Evolutionary conservation across 495 filamentous ascomycete genomes (phyloP).

Genomic region (Podospora pseudoanserina): DNA sequence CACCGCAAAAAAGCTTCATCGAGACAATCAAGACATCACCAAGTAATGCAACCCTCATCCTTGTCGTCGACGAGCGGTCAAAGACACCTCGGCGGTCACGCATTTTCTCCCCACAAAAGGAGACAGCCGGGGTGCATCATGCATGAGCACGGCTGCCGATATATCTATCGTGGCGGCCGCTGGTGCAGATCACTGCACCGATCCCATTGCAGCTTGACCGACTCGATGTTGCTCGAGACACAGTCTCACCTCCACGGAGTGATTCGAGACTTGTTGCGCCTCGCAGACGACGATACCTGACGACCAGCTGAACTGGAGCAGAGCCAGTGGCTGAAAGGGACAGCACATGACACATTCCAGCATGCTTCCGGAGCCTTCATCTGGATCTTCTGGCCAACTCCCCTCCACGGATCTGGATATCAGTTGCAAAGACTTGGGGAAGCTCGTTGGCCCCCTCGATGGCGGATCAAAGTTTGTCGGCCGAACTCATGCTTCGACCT

Average conservation of each 20-base stretch:
- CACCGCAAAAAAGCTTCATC: slow-evolving; percentile 2
- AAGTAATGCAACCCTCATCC: neutral
- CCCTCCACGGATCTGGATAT: neutral
- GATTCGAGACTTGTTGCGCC: neutral
- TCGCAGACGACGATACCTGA: neutral
- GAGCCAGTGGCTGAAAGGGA: neutral
- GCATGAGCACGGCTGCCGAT: neutral
- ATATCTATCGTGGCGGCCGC: slow-evolving; percentile 3
- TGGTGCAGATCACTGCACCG: slow-evolving; percentile 2
- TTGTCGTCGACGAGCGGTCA: slow-evolving; percentile 4
- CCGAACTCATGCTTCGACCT: neutral
- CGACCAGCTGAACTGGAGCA: neutral
- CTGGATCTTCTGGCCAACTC: neutral
- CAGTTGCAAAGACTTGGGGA: neutral
- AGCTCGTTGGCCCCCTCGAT: neutral
- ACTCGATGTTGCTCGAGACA: neutral
- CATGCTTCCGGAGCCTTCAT: neutral
- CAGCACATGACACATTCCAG: neutral
- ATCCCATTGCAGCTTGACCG: neutral
- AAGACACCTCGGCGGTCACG: neutral
- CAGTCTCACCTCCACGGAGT: neutral
- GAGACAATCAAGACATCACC: neutral
- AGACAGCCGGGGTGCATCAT: slow-evolving; percentile 3
- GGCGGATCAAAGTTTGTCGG: neutral
- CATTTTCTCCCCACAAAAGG: slow-evolving; percentile 5